These are phyloP conservation scores for Ramalina intermedia DNA, from an alignment of 495 filamentous ascomycete species.

Conservation along the genomic window DNA sequence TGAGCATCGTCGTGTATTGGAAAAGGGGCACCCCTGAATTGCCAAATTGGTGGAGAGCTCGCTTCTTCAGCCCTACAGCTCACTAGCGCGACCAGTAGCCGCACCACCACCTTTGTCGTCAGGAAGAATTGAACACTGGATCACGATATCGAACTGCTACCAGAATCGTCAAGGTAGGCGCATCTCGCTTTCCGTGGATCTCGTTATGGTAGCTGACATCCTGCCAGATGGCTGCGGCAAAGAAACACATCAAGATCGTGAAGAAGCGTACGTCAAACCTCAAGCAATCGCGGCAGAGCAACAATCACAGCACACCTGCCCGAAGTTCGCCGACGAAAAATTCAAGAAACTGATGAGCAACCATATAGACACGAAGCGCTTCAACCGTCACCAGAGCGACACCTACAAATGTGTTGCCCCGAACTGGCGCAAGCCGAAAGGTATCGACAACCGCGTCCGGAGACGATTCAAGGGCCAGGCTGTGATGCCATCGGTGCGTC, in stretches of 20 bases:
- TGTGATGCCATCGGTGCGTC: slow-evolving; percentile 93
- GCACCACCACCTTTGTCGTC: background rate
- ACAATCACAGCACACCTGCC: background rate
- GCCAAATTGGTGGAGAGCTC: background rate
- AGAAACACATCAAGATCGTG: slow-evolving; percentile 97
- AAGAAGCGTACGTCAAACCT: slow-evolving; percentile 62
- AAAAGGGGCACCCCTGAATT: background rate
- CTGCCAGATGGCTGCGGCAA: slow-evolving; percentile 85
- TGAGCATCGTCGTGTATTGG: background rate
- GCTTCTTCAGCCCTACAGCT: slow-evolving; percentile 4
- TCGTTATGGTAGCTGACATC: slow-evolving; percentile 2
- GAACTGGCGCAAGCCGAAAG: slow-evolving; percentile 97
- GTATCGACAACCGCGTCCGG: slow-evolving; percentile 89
- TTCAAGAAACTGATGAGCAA: slow-evolving; percentile 3
- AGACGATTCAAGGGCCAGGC: slow-evolving; percentile 88
- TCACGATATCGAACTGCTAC: background rate
- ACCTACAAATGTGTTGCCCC: slow-evolving; percentile 77
- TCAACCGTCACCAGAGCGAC: slow-evolving; percentile 94
- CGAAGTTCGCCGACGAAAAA: background rate
- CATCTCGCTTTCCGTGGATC: background rate
- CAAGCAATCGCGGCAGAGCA: background rate
- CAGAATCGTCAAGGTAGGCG: slow-evolving; percentile 5
- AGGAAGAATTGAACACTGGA: background rate
- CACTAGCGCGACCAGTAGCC: slow-evolving; percentile 1
- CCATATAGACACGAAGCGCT: slow-evolving; percentile 62